Evolutionary conservation across 2,329 filamentous ascomycete genomes (phyloP).

Genomic region (Botrytis medusae): DNA sequence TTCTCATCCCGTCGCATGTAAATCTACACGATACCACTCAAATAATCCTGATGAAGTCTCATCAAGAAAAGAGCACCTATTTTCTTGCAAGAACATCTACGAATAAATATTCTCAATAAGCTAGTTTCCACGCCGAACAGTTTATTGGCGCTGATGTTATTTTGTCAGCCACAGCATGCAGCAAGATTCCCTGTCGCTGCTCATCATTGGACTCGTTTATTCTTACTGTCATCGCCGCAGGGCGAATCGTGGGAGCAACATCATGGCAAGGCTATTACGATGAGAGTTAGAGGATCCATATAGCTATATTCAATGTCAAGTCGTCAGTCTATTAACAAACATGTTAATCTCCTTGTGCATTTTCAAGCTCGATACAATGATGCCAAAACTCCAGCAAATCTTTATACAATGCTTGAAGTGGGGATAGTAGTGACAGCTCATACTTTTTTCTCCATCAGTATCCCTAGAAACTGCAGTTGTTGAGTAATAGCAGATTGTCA

Average conservation of each 20-base stretch:
- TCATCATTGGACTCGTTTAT: constrained; percentile 1
- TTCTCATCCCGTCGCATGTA: not conserved
- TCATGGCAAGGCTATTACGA: not conserved
- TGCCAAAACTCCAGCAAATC: not conserved
- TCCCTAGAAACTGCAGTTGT: not conserved
- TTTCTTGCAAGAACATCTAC: not conserved
- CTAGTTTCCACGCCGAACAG: not conserved
- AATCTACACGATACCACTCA: not conserved
- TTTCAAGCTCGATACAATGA: not conserved
- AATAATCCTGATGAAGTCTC: not conserved
- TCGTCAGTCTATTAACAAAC: not conserved
- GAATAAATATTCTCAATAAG: not conserved
- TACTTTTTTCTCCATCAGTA: not conserved
- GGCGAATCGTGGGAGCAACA: not conserved
- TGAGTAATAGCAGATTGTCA: not conserved
- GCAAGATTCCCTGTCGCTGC: not conserved
- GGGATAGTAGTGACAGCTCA: not conserved
- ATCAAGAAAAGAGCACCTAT: no score
- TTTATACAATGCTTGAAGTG: not conserved
- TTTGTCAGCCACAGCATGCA: not conserved
- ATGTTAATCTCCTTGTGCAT: not conserved
- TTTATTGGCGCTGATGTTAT: not conserved
- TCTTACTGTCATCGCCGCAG: not conserved
- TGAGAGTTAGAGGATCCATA: not conserved
- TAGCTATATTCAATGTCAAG: not conserved